Evolutionary conservation across 1,284 basidiomycete genomes (phyloP).

Genomic region (Trichosporon asahii): DNA sequence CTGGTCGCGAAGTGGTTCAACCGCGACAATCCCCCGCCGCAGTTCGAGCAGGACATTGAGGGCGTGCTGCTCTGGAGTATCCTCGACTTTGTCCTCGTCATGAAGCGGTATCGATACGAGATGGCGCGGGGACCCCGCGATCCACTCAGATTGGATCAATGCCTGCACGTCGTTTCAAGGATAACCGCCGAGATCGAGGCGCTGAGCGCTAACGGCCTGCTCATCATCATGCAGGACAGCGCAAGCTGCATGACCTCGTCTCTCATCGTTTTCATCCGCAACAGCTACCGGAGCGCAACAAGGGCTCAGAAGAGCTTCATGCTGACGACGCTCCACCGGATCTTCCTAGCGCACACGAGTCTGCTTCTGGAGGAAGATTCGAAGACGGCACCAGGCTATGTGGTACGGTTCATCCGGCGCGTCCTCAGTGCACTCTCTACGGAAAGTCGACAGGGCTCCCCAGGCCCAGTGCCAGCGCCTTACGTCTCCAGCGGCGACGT

Average conservation of each 20-base stretch:
- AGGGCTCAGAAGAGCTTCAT: conserved; percentile 22
- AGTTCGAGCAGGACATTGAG: conserved; percentile 34
- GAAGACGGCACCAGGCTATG: conserved; percentile 26
- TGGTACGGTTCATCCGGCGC: conserved; percentile 25
- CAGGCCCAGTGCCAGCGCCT: not conserved
- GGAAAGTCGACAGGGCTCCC: conserved; percentile 9
- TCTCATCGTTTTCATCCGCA: conserved; percentile 32
- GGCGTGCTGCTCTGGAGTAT: conserved; percentile 37
- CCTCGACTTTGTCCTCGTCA: conserved; percentile 37
- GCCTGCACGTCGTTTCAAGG: conserved; percentile 28
- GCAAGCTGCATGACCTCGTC: conserved; percentile 35
- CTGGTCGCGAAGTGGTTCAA: conserved; percentile 34
- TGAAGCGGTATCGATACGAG: conserved; percentile 34
- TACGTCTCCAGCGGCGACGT: not conserved
- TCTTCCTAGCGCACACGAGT: conserved; percentile 23
- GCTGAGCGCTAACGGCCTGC: conserved; percentile 30
- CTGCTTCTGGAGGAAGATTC: conserved; percentile 22
- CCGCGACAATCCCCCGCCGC: conserved; percentile 28
- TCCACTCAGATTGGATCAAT: conserved; percentile 30
- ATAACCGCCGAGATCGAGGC: conserved; percentile 37
- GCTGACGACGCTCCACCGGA: conserved; percentile 23
- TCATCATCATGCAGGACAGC: conserved; percentile 42
- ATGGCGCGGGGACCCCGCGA: conserved; percentile 14
- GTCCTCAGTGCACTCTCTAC: conserved; percentile 20
- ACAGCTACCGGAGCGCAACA: conserved; percentile 34